These are phyloP conservation scores for Vickermania spadyakhi DNA, from an alignment of 208 protist species.

Conservation along the genomic window DNA sequence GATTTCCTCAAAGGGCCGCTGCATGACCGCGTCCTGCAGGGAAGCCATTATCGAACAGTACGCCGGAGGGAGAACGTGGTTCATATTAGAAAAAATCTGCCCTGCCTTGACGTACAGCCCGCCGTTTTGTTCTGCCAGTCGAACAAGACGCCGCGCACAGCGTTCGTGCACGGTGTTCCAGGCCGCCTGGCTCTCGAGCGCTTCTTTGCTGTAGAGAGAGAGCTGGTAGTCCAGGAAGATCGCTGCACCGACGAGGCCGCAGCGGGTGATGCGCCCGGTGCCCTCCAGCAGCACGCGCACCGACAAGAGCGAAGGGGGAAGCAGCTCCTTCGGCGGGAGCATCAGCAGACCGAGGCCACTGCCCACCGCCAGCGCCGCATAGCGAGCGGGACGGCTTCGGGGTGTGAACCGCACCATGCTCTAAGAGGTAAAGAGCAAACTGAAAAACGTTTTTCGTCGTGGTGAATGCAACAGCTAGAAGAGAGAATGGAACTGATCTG, in stretches of 20 bases:
- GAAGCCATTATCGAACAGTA: slow-evolving; percentile 75
- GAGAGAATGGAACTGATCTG: too few relatives aligned
- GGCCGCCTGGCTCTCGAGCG: slow-evolving; percentile 28
- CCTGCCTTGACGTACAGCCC: slow-evolving; percentile 94
- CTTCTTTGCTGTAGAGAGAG: slow-evolving; percentile 24
- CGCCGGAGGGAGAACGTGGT: slow-evolving; percentile 87
- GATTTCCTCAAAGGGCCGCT: slow-evolving; percentile 68
- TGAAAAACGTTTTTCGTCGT: too few relatives aligned
- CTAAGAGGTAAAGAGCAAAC: too few relatives aligned
- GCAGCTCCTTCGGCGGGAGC: slow-evolving; percentile 50
- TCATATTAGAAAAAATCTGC: slow-evolving; percentile 92
- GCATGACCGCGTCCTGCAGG: slow-evolving; percentile 72
- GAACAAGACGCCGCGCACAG: slow-evolving; percentile 63
- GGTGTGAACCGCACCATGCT: slow-evolving; percentile 9
- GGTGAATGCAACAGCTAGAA: too few relatives aligned
- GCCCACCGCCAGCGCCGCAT: slow-evolving; percentile 11
- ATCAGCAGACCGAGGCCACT: slow-evolving; percentile 24
- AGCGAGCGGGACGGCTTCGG: slow-evolving; percentile 15
- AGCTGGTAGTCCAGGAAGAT: slow-evolving; percentile 72
- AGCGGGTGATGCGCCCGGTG: slow-evolving; percentile 67
- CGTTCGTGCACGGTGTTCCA: slow-evolving; percentile 74
- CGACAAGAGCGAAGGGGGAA: slow-evolving; percentile 50
- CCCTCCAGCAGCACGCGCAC: slow-evolving; percentile 73
- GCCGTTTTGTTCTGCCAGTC: slow-evolving; percentile 75
- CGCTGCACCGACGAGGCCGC: slow-evolving; percentile 37